Conservation (phyloP, 805 yeast species). For the Starmerella cellae region DNA sequence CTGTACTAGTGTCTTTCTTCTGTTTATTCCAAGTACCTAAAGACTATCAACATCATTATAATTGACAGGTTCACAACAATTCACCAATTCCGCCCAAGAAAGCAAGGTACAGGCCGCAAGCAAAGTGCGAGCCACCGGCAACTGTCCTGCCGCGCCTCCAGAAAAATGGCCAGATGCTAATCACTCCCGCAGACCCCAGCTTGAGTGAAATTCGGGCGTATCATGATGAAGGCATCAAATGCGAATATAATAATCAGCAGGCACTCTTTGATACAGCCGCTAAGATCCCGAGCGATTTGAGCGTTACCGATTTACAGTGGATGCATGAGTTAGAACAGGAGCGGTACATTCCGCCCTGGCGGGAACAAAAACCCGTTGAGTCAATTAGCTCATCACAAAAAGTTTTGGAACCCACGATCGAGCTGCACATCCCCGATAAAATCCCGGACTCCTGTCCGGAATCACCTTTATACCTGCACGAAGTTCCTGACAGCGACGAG, state of each 20-base stretch:
- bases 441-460: constrained; percentile 19
- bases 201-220: neutral
- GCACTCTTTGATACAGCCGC: constrained; percentile 2
- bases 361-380: neutral
- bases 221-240: neutral
- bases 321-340: constrained; percentile 13
- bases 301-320: constrained; percentile 12
- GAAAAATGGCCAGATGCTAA: neutral
- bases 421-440: neutral
- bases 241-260: neutral
- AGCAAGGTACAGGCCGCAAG: neutral
- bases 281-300: constrained; percentile 4
- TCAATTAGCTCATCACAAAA: neutral
- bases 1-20: too few species aligned
- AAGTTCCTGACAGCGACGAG: constrained; percentile 18
- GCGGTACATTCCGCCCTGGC: constrained; percentile 17
- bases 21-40: too few species aligned
- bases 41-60: too few species aligned
- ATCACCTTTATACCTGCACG: constrained; percentile 13
- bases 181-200: neutral
- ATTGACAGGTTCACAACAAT: too few species aligned
- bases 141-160: neutral
- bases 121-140: constrained; percentile 1
- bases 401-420: constrained; percentile 9
- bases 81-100: neutral